Base-by-base conservation (phyloP, 176 grass and related monocot species). In the Zea luxurians region DNA sequence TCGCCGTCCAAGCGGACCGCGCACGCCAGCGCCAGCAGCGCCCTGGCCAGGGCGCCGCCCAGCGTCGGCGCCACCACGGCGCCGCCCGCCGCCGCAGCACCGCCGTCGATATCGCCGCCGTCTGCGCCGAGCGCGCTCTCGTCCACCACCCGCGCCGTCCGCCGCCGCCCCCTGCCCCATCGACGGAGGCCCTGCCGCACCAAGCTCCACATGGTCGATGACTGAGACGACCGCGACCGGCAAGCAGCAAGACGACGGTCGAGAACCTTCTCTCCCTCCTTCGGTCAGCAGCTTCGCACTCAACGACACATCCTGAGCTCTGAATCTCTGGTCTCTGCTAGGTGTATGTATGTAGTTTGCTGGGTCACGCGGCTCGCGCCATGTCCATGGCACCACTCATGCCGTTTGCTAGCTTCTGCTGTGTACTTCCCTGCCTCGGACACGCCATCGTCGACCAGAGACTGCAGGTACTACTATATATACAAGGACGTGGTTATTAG, bases 11-110 rank as follows among this genome's bases (percentile, higher is more conserved):
- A 67, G 61, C 90, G 77, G 65, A 80, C 36, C 63, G 73, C 77
- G 73, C 84, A 83, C 48, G 87, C 84, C 15, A 86, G 66, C 44
- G 86, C 86, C 75, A 92, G 75, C 70, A 92, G 86, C 76, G 76
- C 83, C 75, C 70, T 70, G 37, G 80, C 69, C 60, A 91, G 82
- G 20, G 66, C 71, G 17, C 76, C 66, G 11, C 36, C 79, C 79
- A 78, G 35, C 47, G 62, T 88, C 20, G 68, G 36, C 13, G 64
- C 67, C 38, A 17, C 73, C 21, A 16, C 41, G 10, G 8, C 66
- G 16, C 42, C 82, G 15, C 48, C 55, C 37, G 21, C 65, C n/a
- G 45, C 74, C 8, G 42, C 46, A 3, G 6, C 83, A 2, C 1
- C 70, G 4, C 3, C 63, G 45, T 3, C 68, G 13, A 5, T 67